Evolutionary conservation across 116 monocot species (phyloP).

Genomic region (Phalaenopsis hybrid): DNA sequence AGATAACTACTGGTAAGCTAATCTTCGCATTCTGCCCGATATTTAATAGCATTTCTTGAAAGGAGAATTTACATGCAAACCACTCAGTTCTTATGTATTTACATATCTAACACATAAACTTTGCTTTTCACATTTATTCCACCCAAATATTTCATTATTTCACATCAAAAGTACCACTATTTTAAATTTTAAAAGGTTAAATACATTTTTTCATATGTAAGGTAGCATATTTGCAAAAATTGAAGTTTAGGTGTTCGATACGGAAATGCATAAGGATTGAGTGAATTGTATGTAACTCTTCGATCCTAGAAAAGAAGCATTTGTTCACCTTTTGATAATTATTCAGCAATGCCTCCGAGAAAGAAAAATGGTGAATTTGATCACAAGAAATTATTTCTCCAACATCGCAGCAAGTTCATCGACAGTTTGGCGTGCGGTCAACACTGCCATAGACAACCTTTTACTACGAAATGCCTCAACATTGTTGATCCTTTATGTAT

Average conservation of each 20-base stretch:
- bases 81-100: no score
- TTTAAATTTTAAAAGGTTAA: no score
- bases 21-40: background rate
- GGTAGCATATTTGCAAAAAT: no score
- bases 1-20: constrained; percentile 45
- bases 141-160: no score
- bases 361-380: constrained; percentile 62
- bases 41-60: no score
- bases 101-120: no score
- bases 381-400: constrained; percentile 48
- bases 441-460: constrained; percentile 52
- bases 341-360: constrained; percentile 66
- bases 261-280: no score
- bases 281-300: background rate
- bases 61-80: no score
- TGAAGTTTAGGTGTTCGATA: no score
- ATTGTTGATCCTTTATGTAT: constrained; percentile 89
- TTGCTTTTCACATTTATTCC: no score
- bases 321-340: constrained; percentile 11
- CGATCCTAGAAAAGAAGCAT: background rate
- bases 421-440: constrained; percentile 38
- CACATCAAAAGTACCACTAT: no score
- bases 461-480: constrained; percentile 79
- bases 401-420: constrained; percentile 45
- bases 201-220: no score